Evolutionary conservation across 371 early-diverging fungal genomes (phyloP).

Genomic region (Mortierella sp.): DNA sequence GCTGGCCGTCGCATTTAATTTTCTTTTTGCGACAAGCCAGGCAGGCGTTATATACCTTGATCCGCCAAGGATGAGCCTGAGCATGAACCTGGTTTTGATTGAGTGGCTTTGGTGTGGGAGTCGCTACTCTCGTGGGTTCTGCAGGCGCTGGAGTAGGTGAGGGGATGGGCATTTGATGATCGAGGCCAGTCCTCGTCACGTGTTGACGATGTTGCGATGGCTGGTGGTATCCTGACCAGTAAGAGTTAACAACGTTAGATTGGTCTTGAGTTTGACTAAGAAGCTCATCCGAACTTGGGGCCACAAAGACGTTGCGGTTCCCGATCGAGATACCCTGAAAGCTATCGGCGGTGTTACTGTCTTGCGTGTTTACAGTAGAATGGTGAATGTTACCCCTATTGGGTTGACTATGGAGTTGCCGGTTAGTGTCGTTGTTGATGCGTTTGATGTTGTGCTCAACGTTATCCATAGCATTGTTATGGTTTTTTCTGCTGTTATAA

Average conservation of each 20-base stretch:
- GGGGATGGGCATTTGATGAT: not conserved
- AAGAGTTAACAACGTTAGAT: slow-evolving; percentile 9
- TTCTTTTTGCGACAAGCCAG: slow-evolving; percentile 71
- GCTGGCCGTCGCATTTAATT: slow-evolving; percentile 75
- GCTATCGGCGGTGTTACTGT: slow-evolving; percentile 5
- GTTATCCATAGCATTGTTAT: not conserved
- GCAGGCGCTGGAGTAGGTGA: not conserved
- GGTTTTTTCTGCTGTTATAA: not conserved
- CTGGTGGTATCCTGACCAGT: slow-evolving; percentile 37
- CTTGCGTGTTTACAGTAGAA: not conserved
- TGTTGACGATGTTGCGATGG: slow-evolving; percentile 22
- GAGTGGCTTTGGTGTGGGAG: slow-evolving; percentile 12
- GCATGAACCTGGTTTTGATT: slow-evolving; percentile 56
- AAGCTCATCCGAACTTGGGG: not conserved
- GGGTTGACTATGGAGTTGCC: slow-evolving; percentile 21
- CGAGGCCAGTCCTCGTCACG: not conserved
- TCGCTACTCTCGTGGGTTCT: slow-evolving; percentile 7
- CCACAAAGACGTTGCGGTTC: not conserved
- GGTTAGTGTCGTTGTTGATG: slow-evolving; percentile 29
- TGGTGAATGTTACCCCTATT: slow-evolving; percentile 17
- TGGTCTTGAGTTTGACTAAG: not conserved
- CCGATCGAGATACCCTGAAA: not conserved
- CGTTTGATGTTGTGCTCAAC: not conserved
- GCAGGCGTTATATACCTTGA: slow-evolving; percentile 57
- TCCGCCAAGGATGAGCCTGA: slow-evolving; percentile 54